Evolutionary conservation across 192 early-diverging fungal genomes (phyloP), one percentile per base, ranked within the genome.

Genomic region (Backusella tarrabulga): DNA sequence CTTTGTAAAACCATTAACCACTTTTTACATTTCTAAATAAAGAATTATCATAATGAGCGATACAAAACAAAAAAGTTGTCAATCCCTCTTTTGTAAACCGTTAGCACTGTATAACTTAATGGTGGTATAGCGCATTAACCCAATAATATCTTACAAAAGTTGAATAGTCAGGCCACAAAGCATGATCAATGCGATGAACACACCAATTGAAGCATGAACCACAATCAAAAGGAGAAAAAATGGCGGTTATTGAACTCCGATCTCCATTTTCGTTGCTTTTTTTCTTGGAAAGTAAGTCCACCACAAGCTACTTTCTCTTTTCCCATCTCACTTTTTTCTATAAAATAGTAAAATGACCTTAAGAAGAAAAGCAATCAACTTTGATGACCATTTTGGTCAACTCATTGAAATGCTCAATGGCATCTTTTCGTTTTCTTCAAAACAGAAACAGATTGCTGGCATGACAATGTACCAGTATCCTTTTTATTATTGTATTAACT

Each of bases 381-480:
- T 88, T 74, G 80, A 85, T 34, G 72, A 78, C 42, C 81, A 81
- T 52, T 90, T 90, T 56, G 67, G 73, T 15, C 82, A 87, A 38
- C 79, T 90, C 60, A 76, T 83, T 60, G 72, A 77, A 42, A 80
- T 88, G 72, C 75, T 90, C 23, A 81, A 85, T 67, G 86, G 79
- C 68, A 83, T 90, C 78, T 89, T 85, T 79, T 84, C 86, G 29
- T 88, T 89, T 66, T 77, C 87, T 50, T 83, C 85, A 15, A 44
- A 72, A n/a, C 80, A 83, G 36, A 74, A 77, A 68, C 72, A 74
- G 66, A 86, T 90, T 40, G 87, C 85, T 34, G 91, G 90, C 67
- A 91, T 93, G 87, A 88, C 90, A 38, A 92, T 93, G 85, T 91
- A 88, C 69, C 92, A 95, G 90, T 90, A 91, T 68, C 81, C 82